phyloP scores from a whole-genome alignment of 192 early-diverging fungal species.

The Entomortierella beljakovae region DNA sequence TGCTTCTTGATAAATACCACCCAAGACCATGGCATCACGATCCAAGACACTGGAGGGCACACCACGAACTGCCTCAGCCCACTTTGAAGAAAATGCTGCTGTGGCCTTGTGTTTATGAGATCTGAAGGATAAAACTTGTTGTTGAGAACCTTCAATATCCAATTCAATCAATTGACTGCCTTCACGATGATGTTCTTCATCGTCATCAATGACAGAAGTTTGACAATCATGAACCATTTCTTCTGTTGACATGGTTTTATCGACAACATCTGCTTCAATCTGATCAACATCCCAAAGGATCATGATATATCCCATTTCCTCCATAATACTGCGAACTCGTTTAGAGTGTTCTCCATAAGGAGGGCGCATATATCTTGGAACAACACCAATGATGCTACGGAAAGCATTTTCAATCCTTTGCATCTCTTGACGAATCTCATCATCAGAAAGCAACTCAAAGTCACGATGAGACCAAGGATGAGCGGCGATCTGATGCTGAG shows the following conservation, averaged over 20 bases:
- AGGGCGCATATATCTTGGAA: constrained; percentile 69
- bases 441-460: constrained; percentile 51
- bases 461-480: constrained; percentile 70
- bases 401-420: constrained; percentile 63
- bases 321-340: constrained; percentile 30
- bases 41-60: constrained; percentile 22
- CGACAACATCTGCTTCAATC: background rate
- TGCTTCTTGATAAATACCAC: constrained; percentile 48
- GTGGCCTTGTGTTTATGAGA: constrained; percentile 7
- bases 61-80: constrained; percentile 48
- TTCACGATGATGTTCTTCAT: background rate
- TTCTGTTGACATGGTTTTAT: background rate
- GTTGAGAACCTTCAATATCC: background rate
- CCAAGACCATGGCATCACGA: constrained; percentile 37
- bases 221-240: background rate
- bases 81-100: constrained; percentile 32
- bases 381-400: constrained; percentile 61
- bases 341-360: constrained; percentile 58
- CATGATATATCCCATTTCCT: constrained; percentile 37
- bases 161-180: background rate
- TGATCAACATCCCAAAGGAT: constrained; percentile 56
- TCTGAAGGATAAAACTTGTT: background rate
- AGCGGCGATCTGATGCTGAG: constrained; percentile 71
- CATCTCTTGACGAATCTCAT: constrained; percentile 61
- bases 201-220: background rate